Percentiles rank a stretch among this genome's conserved stretches.
Evolutionary conservation across 257 asterid species (phyloP).

Genomic region (Solanum medicagineum): DNA sequence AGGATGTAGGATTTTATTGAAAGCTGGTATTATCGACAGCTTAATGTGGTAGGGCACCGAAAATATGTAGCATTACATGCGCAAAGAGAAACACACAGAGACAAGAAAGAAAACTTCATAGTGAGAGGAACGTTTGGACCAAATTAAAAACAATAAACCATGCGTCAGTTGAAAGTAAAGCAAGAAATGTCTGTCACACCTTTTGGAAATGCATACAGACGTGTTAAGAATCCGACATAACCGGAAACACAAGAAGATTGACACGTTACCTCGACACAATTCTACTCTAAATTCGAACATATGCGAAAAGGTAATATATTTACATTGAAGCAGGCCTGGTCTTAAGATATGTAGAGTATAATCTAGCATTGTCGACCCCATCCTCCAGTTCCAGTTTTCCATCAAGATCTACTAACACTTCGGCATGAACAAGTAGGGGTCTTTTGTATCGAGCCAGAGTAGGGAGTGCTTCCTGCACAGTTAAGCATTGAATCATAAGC

Average conservation of each 20-base stretch:
- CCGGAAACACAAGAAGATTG: neutral
- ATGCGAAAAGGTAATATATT: neutral
- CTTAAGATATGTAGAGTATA: slow-evolving; percentile 76
- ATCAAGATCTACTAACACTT: slow-evolving; percentile 40
- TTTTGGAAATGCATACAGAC: neutral
- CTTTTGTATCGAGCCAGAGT: slow-evolving; percentile 69
- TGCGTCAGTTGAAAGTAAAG: neutral
- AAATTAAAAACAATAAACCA: neutral
- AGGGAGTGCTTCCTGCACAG: slow-evolving; percentile 58
- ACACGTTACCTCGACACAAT: neutral
- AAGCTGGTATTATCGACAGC: neutral
- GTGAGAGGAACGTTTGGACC: neutral
- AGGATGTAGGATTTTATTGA: neutral
- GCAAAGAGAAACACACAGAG: neutral
- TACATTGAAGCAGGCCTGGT: slow-evolving; percentile 84
- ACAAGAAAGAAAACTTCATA: neutral
- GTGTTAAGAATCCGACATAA: neutral
- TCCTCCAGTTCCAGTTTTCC: slow-evolving; percentile 15
- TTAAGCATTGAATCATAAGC: neutral
- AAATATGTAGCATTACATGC: neutral
- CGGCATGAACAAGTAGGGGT: slow-evolving; percentile 92
- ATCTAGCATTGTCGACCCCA: slow-evolving; percentile 35
- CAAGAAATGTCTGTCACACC: neutral
- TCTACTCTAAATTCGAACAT: neutral
- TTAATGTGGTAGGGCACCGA: neutral